Percentiles rank a stretch among this genome's conserved stretches.
Conservation (phyloP, 2,329 filamentous ascomycete genomes). For the Alternaria brassicae region DNA sequence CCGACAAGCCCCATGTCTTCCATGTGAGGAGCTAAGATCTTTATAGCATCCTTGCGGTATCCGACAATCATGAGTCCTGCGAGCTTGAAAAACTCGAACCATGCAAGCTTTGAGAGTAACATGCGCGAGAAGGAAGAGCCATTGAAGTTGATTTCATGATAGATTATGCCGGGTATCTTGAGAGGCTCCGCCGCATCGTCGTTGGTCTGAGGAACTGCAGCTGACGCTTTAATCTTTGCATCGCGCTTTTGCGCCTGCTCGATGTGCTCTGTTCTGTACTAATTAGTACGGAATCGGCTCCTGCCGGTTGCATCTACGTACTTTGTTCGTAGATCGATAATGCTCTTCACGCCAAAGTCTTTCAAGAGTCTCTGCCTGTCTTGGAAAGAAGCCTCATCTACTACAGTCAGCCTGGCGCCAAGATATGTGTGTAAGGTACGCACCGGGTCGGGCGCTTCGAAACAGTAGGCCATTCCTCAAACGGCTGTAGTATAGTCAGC, state of each 20-base stretch:
- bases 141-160: slow-evolving; percentile 75
- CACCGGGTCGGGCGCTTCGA: slow-evolving; percentile 48
- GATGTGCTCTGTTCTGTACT: slow-evolving; percentile 71
- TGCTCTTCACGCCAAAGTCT: slow-evolving; percentile 70
- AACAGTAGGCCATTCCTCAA: slow-evolving; percentile 41
- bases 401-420: slow-evolving; percentile 4
- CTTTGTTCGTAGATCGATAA: slow-evolving; percentile 82
- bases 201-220: slow-evolving; percentile 57
- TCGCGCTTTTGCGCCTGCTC: slow-evolving; percentile 70
- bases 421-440: background rate
- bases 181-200: slow-evolving; percentile 62
- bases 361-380: slow-evolving; percentile 68
- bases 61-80: slow-evolving; percentile 69
- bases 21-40: slow-evolving; percentile 74
- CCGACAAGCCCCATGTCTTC: slow-evolving; percentile 73
- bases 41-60: slow-evolving; percentile 72
- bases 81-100: slow-evolving; percentile 69
- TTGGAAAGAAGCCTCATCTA: slow-evolving; percentile 72
- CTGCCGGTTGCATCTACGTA: slow-evolving; percentile 48
- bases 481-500: slow-evolving; percentile 22
- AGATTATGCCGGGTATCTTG: slow-evolving; percentile 68
- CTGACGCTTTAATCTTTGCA: slow-evolving; percentile 55
- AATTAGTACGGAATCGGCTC: slow-evolving; percentile 5
- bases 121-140: slow-evolving; percentile 73
- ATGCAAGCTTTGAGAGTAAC: slow-evolving; percentile 72